These are phyloP conservation scores for Berkeleyomyces rouxiae DNA, from an alignment of 2,329 filamentous ascomycete species.

Conservation along the genomic window DNA sequence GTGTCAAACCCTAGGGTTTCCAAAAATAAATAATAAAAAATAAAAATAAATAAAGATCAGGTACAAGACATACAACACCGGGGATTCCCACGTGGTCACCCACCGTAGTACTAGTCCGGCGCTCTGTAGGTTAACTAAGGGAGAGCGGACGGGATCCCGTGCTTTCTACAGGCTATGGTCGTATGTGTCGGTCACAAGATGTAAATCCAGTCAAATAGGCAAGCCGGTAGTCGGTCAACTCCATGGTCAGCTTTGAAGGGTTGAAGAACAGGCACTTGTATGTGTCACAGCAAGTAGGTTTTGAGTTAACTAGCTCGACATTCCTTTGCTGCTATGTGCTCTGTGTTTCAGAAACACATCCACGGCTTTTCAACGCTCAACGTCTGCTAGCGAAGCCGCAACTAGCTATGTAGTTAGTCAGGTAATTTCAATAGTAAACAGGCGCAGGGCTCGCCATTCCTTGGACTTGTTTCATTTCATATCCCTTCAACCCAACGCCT, in stretches of 20 bases:
- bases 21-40: background rate
- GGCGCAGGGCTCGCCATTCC: too few relatives aligned
- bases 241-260: too few relatives aligned
- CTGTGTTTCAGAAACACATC: background rate
- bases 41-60: background rate
- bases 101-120: background rate
- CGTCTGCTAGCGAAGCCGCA: too few relatives aligned
- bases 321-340: background rate
- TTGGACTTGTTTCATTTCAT: too few relatives aligned
- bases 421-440: too few relatives aligned
- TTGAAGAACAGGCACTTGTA: too few relatives aligned
- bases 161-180: background rate
- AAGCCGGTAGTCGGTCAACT: too few relatives aligned
- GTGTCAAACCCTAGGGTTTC: background rate
- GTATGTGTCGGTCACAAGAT: too few relatives aligned
- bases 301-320: background rate
- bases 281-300: too few relatives aligned
- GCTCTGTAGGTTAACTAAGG: background rate
- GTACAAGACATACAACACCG: background rate
- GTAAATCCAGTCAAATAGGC: too few relatives aligned
- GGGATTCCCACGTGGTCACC: background rate
- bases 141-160: background rate
- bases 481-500: too few relatives aligned
- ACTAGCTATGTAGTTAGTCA: too few relatives aligned
- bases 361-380: background rate